Conservation (phyloP, 768 basidiomycete genomes). For the Russula griseocarnosa region DNA sequence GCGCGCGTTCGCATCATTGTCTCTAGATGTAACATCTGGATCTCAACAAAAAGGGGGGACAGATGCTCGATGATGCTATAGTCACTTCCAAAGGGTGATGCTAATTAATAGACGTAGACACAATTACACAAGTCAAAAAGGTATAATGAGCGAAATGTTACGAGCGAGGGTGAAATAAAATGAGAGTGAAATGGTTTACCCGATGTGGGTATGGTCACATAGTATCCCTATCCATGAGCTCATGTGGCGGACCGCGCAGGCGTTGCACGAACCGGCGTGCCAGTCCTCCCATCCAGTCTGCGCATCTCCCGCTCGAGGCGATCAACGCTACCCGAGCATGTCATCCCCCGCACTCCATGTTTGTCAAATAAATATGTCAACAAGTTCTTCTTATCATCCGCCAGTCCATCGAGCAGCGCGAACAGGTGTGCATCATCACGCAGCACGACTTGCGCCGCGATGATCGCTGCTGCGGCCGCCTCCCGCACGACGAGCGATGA, state of each 20-base stretch:
- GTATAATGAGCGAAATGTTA: constrained; percentile 6
- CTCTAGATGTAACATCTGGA: not conserved
- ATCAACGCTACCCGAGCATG: constrained; percentile 42
- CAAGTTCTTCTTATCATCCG: constrained; percentile 89
- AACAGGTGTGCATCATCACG: constrained; percentile 83
- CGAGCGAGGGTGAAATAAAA: not conserved
- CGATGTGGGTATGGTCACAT: not conserved
- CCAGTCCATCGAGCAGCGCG: constrained; percentile 70
- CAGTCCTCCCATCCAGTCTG: constrained; percentile 73
- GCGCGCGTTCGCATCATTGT: not conserved
- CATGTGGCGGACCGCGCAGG: constrained; percentile 5
- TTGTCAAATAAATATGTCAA: constrained; percentile 88
- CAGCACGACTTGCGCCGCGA: constrained; percentile 78
- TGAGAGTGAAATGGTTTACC: not conserved
- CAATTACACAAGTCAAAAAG: constrained; percentile 1
- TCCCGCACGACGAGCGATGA: constrained; percentile 77
- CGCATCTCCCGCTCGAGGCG: constrained; percentile 78
- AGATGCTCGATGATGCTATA: not conserved
- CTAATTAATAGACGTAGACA: constrained; percentile 7
- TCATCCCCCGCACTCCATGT: constrained; percentile 59
- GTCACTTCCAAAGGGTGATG: not conserved
- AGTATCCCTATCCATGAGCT: not conserved
- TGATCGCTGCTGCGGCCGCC: constrained; percentile 76
- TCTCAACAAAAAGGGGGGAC: not conserved
- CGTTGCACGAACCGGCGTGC: constrained; percentile 50